Percentiles rank a stretch among this genome's conserved stretches.
phyloP scores from a whole-genome alignment of 1,284 basidiomycete genomes.

The Boletus albobrunnescens region DNA sequence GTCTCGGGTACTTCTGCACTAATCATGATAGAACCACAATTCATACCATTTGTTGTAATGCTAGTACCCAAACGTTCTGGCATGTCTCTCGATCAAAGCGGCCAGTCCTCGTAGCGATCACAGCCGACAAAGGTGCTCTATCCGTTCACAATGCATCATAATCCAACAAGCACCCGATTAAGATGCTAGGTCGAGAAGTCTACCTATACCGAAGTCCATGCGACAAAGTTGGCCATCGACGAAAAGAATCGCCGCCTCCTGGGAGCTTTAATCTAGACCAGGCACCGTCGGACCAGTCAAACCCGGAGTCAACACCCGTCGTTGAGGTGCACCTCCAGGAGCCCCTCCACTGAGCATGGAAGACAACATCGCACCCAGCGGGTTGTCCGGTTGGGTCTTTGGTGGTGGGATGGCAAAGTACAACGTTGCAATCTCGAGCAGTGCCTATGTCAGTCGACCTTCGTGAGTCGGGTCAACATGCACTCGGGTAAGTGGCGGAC shows the following conservation, averaged over 20 bases:
- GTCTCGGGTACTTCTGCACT: constrained; percentile 14
- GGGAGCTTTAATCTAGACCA: constrained; percentile 36
- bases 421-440: constrained; percentile 58
- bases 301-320: constrained; percentile 42
- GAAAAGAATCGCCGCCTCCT: constrained; percentile 5
- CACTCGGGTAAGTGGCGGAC: constrained; percentile 22
- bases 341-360: constrained; percentile 73
- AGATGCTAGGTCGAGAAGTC: constrained; percentile 2
- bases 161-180: constrained; percentile 8
- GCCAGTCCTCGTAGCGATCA: neutral
- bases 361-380: constrained; percentile 80
- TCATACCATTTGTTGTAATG: constrained; percentile 17
- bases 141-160: neutral
- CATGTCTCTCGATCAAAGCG: neutral
- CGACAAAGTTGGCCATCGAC: constrained; percentile 7
- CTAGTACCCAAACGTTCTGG: neutral
- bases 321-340: constrained; percentile 29
- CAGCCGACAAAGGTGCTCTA: neutral
- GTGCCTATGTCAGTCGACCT: constrained; percentile 31
- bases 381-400: constrained; percentile 65
- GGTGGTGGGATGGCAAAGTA: constrained; percentile 82
- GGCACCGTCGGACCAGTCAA: constrained; percentile 29
- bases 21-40: constrained; percentile 16
- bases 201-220: constrained; percentile 7
- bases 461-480: constrained; percentile 1